A percentile compares a stretch with the other conserved stretches of the same genome.
phyloP scores from a whole-genome alignment of 116 monocot genomes.

The Iris pallida region DNA sequence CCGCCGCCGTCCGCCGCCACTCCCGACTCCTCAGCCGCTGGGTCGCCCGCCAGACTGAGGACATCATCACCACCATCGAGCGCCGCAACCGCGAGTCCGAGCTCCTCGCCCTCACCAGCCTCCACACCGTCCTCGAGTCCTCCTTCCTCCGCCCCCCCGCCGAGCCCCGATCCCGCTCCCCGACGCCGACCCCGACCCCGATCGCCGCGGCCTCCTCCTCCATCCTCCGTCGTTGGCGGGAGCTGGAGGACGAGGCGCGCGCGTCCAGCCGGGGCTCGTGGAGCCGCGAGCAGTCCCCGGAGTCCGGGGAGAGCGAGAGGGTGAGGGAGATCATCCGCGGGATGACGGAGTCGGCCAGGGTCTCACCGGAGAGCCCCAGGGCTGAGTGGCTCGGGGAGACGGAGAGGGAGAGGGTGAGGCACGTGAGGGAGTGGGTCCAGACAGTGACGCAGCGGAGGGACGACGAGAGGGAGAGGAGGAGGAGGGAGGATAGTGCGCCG shows the following conservation, averaged over 20 bases:
- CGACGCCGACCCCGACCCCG: constrained; percentile 19
- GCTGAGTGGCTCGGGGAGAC: constrained; percentile 83
- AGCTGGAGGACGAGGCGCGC: constrained; percentile 49
- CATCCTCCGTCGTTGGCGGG: constrained; percentile 66
- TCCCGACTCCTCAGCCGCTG: constrained; percentile 67
- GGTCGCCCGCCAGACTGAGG: constrained; percentile 75
- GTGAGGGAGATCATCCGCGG: constrained; percentile 74
- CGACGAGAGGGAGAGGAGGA: constrained; percentile 29
- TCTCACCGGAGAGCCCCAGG: constrained; percentile 41
- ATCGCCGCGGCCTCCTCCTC: constrained; percentile 35
- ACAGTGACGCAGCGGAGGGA: constrained; percentile 48
- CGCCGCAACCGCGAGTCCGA: constrained; percentile 69
- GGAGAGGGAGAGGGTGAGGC: constrained; percentile 63
- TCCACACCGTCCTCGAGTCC: constrained; percentile 79
- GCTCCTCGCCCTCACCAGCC: constrained; percentile 69
- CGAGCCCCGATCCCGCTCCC: not conserved
- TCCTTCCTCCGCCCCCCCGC: constrained; percentile 37
- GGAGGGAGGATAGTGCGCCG: constrained; percentile 26
- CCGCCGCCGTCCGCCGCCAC: constrained; percentile 54
- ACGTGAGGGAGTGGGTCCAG: constrained; percentile 58
- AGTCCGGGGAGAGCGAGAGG: constrained; percentile 53
- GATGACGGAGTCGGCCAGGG: constrained; percentile 42
- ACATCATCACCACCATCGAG: constrained; percentile 80
- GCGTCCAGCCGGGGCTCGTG: constrained; percentile 3
- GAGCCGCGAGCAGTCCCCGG: constrained; percentile 67